phyloP scores from a whole-genome alignment of 202 grass and related monocot species.

The Setaria italica region DNA sequence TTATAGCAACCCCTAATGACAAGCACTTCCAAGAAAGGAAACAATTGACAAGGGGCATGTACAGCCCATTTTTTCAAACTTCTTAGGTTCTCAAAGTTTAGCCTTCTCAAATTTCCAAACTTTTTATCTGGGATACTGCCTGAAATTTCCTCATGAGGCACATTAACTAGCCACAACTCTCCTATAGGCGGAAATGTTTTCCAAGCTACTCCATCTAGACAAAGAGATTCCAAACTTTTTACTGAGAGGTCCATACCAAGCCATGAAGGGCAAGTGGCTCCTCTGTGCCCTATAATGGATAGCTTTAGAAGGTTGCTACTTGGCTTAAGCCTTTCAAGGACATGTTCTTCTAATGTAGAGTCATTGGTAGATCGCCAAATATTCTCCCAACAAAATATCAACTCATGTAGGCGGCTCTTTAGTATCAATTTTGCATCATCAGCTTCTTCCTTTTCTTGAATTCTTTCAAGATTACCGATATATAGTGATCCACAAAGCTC shows the following conservation, averaged over 20 bases:
- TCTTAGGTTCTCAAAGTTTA: neutral
- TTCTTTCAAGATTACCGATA: neutral
- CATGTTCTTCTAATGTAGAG: rapidly evolving
- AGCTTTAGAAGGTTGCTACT: neutral
- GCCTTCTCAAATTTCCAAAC: neutral
- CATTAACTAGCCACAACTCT: neutral
- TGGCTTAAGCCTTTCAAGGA: conserved; percentile 2
- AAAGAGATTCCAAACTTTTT: neutral
- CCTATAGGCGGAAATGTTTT: neutral
- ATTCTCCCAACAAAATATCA: neutral
- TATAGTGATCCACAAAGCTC: neutral
- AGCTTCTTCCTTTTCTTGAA: neutral
- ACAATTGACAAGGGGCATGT: neutral
- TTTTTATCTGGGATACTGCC: rapidly evolving
- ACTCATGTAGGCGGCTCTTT: neutral
- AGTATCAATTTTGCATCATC: neutral
- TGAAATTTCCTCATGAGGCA: neutral
- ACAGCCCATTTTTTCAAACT: neutral
- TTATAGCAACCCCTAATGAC: conserved; percentile 2
- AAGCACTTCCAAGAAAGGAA: neutral
- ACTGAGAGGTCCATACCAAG: neutral
- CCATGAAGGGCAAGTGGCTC: conserved; percentile 15
- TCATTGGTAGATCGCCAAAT: neutral
- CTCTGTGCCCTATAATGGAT: neutral
- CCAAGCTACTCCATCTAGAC: neutral